Evolutionary conservation across 768 basidiomycete species (phyloP), one percentile per base, ranked within the genome.

Genomic region (Paxillus ammoniavirescens): DNA sequence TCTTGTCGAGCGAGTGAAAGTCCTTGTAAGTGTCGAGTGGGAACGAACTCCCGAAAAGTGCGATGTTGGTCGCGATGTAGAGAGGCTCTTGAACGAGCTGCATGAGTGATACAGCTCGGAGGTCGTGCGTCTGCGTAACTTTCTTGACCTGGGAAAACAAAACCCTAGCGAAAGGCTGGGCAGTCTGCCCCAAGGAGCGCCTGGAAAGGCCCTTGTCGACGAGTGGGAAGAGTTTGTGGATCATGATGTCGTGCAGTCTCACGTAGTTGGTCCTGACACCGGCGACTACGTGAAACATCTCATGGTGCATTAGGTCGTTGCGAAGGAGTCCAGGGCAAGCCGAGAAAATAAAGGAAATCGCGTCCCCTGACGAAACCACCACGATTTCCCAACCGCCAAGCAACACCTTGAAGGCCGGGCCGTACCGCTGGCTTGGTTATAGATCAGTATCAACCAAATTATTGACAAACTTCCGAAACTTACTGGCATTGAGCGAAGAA

Each of bases 401-500:
- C 1, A 53, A 56, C 6, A 66, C 41, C 8, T 53, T 48, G 36
- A 57, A 66, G 5, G 53, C 41, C 3, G 58, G 44, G 5, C 65
- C 63, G 4, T 33, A 61, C 35, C 15, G 42, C 5, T 58, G n/a
- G 28, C 66, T 66, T 5, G 15, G n/a, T 13, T 4, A 31, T 30
- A 14, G n/a, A 42, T 17, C 46, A 33, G 9, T 15, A 47, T 65
- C 50, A 56, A 36, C 8, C 4, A 12, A 14, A 8, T 23, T n/a
- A 42, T 9, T 8, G 0, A 15, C 2, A 1, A 31, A 33, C n/a
- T 5, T 17, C 13, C 15, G n/a, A 18, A 3, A 67, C 65, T 0
- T 51, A 66, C 65, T 54, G 65, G 61, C 65, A 66, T 49, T 26
- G 30, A 4, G 47, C 50, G 10, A 65, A 53, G 46, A 65, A 65